Evolutionary conservation across 352 stramenopile species (phyloP), one percentile per base, ranked within the genome.

Genomic region (Phytopythium helicoides): DNA sequence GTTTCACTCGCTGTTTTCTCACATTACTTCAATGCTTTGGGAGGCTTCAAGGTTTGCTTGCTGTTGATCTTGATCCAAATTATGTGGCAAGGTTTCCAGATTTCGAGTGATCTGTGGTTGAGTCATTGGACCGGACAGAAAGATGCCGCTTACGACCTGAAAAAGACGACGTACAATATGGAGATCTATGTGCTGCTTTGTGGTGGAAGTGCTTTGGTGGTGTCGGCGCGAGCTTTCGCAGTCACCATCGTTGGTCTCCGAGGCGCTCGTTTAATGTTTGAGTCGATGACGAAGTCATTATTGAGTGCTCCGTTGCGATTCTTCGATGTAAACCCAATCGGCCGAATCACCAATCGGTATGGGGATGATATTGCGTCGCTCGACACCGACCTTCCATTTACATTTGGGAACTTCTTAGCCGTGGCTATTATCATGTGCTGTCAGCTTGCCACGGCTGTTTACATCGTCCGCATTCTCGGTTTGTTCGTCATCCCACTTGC

Each of bases 311-410:
- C 92, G 7, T 77, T 97, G 36, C 61, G 77, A 5, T 97, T 98
- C 66, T 98, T 97, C 61, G 89, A 97, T 58, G 81, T 73, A 7
- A 97, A 93, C 52, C 93, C 91, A 6, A 71, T 94, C 21, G 89
- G 90, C 1, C 71, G 89, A 48, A 89, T 97, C 50, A 36, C 97
- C 15, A 96, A 94, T 54, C 76, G 94, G 12, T 98, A 97, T 45
- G 65, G 73, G 31, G 80, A 74, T 9, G 90, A 97, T 56, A 92
- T 97, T 66, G 74, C 89, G 26, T 84, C 84, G 16, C 64, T 97
- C 14, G 90, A 98, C 68, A 73, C 94, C 19, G 73, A 92, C 38
- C 56, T 88, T 26, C 57, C 64, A 3, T 60, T 72, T 10, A 42
- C 48, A 2, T 67, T 51, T n/a, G 50, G 52, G 22, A 36, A 42